A percentile compares a stretch with the other conserved stretches of the same genome.
Conservation (phyloP, 495 filamentous ascomycete species). For the Aspergillus kassunensis region DNA sequence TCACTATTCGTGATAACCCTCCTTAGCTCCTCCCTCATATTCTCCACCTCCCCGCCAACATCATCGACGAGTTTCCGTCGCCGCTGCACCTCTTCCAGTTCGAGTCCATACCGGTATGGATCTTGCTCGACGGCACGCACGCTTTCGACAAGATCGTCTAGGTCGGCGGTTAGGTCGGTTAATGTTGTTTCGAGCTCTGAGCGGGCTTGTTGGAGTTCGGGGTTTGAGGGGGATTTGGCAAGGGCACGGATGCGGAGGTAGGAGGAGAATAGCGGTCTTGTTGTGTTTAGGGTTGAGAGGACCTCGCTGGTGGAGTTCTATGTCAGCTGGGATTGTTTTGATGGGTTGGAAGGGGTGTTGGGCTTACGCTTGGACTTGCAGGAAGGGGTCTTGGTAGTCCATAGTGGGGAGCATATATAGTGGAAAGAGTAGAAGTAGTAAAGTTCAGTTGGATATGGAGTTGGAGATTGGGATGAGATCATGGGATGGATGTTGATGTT, state of each 20-base stretch:
- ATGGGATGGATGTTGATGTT: background rate
- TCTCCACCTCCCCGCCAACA: constrained; percentile 80
- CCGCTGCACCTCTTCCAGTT: constrained; percentile 74
- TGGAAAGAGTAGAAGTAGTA: background rate
- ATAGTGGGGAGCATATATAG: constrained; percentile 34
- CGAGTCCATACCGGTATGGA: constrained; percentile 84
- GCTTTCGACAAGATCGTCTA: constrained; percentile 82
- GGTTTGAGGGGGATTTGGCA: constrained; percentile 62
- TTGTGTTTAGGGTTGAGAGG: constrained; percentile 69
- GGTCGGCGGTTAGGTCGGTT: constrained; percentile 73
- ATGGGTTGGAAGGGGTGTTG: constrained; percentile 5
- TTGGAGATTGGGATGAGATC: background rate
- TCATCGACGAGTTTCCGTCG: constrained; percentile 82
- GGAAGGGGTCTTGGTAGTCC: constrained; percentile 80
- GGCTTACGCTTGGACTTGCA: constrained; percentile 82
- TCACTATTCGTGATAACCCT: constrained; percentile 41
- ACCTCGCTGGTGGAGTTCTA: constrained; percentile 62
- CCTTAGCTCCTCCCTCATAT: constrained; percentile 79
- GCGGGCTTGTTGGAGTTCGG: constrained; percentile 81
- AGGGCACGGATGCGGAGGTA: constrained; percentile 95
- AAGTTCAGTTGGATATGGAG: background rate
- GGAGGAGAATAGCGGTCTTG: constrained; percentile 83
- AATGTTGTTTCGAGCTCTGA: constrained; percentile 76
- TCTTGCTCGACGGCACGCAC: constrained; percentile 86
- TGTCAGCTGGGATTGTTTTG: constrained; percentile 3